Conservation (phyloP, 371 early-diverging fungal genomes). For the Mucor sp. region DNA sequence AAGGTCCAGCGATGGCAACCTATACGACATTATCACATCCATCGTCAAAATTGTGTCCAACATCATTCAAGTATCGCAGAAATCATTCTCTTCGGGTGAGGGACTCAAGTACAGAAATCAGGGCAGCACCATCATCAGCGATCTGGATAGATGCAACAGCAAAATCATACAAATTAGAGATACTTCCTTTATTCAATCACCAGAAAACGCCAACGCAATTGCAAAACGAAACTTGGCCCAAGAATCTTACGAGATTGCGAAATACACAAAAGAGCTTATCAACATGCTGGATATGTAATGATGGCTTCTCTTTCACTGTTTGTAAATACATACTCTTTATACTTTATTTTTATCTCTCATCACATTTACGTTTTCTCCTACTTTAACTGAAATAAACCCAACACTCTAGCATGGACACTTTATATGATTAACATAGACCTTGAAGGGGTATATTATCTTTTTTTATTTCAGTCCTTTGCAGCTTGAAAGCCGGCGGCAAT, state of each 20-base stretch:
- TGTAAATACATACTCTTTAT: slow-evolving; percentile 1
- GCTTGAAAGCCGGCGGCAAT: slow-evolving; percentile 24
- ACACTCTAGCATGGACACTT: not conserved
- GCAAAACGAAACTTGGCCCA: slow-evolving; percentile 87
- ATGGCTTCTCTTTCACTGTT: not conserved
- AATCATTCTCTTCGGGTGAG: slow-evolving; percentile 43
- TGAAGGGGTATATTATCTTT: not conserved
- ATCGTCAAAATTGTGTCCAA: slow-evolving; percentile 62
- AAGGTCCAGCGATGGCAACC: slow-evolving; percentile 41
- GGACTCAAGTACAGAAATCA: slow-evolving; percentile 44
- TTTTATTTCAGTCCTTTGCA: not conserved
- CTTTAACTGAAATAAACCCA: not conserved
- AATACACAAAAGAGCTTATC: slow-evolving; percentile 77
- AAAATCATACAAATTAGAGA: slow-evolving; percentile 72
- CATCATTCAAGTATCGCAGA: slow-evolving; percentile 45
- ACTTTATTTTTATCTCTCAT: not conserved
- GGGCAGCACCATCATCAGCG: slow-evolving; percentile 62
- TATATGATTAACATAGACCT: not conserved
- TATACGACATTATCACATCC: slow-evolving; percentile 57
- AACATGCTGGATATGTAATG: slow-evolving; percentile 44
- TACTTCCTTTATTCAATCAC: slow-evolving; percentile 35
- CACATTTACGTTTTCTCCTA: not conserved
- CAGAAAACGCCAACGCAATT: slow-evolving; percentile 57
- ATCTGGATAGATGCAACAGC: slow-evolving; percentile 68
- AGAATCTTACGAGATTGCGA: slow-evolving; percentile 91